These are phyloP conservation scores for Thecaphora thlaspeos DNA, from an alignment of 1,284 basidiomycete species.

Conservation along the genomic window DNA sequence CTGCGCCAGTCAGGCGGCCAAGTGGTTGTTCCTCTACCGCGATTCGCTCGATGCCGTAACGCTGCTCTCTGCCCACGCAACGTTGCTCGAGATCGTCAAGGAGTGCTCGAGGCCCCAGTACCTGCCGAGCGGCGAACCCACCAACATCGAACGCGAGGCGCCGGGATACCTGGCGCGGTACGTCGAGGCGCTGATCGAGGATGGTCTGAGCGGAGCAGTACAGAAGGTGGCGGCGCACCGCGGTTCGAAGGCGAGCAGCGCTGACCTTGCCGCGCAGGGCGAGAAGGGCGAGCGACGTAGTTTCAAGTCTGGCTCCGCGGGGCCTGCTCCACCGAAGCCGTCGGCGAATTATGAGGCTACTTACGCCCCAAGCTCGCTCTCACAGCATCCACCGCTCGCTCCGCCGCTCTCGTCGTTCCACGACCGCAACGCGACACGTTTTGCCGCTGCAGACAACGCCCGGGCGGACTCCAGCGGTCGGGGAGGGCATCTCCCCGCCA, in stretches of 20 bases:
- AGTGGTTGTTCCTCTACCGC: slow-evolving; percentile 32
- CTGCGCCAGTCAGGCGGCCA: slow-evolving; percentile 24
- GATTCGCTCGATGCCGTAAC: slow-evolving; percentile 23
- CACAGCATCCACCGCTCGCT: too few species aligned
- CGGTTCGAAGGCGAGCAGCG: not conserved
- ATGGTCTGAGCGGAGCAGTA: slow-evolving; percentile 22
- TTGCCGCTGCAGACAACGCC: too few species aligned
- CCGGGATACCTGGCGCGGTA: slow-evolving; percentile 31
- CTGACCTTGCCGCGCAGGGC: slow-evolving; percentile 3
- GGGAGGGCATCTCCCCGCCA: not conserved
- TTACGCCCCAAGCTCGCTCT: too few species aligned
- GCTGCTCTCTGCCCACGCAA: slow-evolving; percentile 10
- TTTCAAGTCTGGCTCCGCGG: too few species aligned
- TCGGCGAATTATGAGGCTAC: too few species aligned
- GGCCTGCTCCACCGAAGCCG: too few species aligned
- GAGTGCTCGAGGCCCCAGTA: slow-evolving; percentile 29
- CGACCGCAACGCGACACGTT: too few species aligned
- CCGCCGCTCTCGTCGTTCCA: too few species aligned
- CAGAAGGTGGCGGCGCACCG: slow-evolving; percentile 11
- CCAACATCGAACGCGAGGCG: slow-evolving; percentile 32
- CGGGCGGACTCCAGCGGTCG: not conserved
- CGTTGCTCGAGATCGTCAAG: slow-evolving; percentile 13
- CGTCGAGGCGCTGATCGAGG: slow-evolving; percentile 22
- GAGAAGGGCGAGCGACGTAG: not conserved
- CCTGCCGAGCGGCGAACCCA: slow-evolving; percentile 20